Evolutionary conservation across 345 rosid genomes (phyloP), one percentile per base, ranked within the genome.

Genomic region (Lepidium aucheri): DNA sequence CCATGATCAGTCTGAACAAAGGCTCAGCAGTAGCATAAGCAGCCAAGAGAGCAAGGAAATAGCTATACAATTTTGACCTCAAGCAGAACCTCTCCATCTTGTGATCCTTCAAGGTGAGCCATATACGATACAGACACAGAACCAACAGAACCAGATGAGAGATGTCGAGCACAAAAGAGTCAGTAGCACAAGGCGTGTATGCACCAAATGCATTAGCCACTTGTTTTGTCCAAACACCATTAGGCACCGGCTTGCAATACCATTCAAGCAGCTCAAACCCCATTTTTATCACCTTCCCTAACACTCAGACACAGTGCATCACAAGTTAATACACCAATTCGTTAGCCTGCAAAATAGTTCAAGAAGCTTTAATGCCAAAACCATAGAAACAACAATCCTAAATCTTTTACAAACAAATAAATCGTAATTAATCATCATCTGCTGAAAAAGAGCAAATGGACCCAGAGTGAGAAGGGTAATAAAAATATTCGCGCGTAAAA

Each of bases 151-250:
- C 85, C 76, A 94, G 38, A 72, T 94, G 85, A 55, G 97, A 81
- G 63, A 90, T 8, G 5, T 72, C 61, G 6, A 86, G 30, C 50
- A 90, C 99, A 69, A 90, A 67, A 42, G 91, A 77, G 73, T 90
- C 86, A 10, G 95, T 84, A 41, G 86, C 93, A 82, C 97, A 90
- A 1, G 99, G 99, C 39, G 99, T 90, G 74, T 90, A 94, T 13
- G 85, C 88, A 49, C 99, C 97, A 75, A 94, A 85, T 11, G 97
- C 99, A 82, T 90, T 94, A 69, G 81, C 83, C 71, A 88, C 96
- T 36, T 67, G 82, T 70, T 66, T 84, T 12, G 87, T 73, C 99
- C 99, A 94, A 63, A 83, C 62, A 66, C 97, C 97, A 71, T 82
- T 61, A 39, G 86, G 62, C 75, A 77, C 87, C 1, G 99, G 99